These are phyloP conservation scores for Syncephalis fuscata DNA, from an alignment of 371 early-diverging fungal species.

Conservation along the genomic window DNA sequence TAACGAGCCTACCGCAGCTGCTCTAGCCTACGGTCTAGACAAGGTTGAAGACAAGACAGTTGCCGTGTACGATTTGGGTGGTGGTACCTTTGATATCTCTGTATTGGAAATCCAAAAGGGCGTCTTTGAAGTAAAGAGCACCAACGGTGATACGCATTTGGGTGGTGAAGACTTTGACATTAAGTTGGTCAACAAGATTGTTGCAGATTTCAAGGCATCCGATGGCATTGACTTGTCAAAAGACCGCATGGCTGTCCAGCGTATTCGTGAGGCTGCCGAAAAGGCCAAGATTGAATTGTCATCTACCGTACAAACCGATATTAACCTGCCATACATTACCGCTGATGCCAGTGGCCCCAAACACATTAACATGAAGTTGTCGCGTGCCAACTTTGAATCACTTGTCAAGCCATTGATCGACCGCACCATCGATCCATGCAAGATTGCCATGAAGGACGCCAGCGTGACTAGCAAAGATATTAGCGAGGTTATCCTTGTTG, in stretches of 20 bases:
- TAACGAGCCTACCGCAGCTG: constrained; percentile 99
- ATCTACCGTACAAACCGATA: constrained; percentile 78
- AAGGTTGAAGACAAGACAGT: constrained; percentile 68
- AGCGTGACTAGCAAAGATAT: constrained; percentile 64
- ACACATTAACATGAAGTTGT: constrained; percentile 88
- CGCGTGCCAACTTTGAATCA: constrained; percentile 82
- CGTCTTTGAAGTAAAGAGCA: constrained; percentile 96
- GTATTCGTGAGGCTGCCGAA: constrained; percentile 94
- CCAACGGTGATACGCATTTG: constrained; percentile 93
- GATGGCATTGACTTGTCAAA: constrained; percentile 49
- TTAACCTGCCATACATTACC: constrained; percentile 92
- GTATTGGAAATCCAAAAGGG: constrained; percentile 95
- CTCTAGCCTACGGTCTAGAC: constrained; percentile 96
- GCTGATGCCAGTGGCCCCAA: constrained; percentile 86
- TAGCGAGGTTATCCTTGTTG: constrained; percentile 96
- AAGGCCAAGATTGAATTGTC: constrained; percentile 98
- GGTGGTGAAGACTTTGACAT: constrained; percentile 99
- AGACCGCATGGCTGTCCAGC: constrained; percentile 86
- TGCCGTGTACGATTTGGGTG: constrained; percentile 99
- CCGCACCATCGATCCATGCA: constrained; percentile 87
- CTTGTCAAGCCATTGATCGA: constrained; percentile 69
- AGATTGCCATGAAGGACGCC: constrained; percentile 95
- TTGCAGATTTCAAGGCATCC: constrained; percentile 79
- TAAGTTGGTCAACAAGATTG: constrained; percentile 60
- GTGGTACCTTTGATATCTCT: constrained; percentile 99